Conservation (phyloP, 2,329 filamentous ascomycete species). For the Botrytis sinoallii region DNA sequence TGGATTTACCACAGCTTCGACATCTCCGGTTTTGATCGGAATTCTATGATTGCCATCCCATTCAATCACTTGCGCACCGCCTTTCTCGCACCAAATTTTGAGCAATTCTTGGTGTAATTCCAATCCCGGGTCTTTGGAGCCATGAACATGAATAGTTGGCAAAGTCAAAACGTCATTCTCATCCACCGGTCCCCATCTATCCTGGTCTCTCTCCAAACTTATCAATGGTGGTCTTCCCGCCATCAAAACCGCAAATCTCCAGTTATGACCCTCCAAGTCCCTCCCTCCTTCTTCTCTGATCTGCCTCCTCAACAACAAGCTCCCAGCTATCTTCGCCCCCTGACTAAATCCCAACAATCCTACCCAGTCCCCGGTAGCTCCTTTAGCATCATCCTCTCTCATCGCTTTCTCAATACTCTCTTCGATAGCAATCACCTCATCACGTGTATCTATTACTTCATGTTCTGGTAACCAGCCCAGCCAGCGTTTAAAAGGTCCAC, state of each 20-base stretch:
- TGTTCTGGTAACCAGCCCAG: constrained; percentile 62
- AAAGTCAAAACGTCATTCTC: constrained; percentile 44
- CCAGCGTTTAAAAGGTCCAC: constrained; percentile 63
- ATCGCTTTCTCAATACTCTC: constrained; percentile 46
- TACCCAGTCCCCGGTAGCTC: constrained; percentile 53
- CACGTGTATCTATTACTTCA: constrained; percentile 41
- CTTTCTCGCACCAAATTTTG: constrained; percentile 56
- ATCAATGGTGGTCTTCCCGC: constrained; percentile 60
- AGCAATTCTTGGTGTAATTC: constrained; percentile 55
- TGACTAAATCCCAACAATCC: constrained; percentile 65
- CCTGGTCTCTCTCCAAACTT: constrained; percentile 40
- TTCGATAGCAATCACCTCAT: constrained; percentile 46
- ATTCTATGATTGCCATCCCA: constrained; percentile 73
- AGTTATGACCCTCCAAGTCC: constrained; percentile 35
- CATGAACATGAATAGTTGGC: constrained; percentile 68
- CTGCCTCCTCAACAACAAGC: constrained; percentile 60
- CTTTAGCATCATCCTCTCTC: constrained; percentile 48
- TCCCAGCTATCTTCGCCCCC: constrained; percentile 60
- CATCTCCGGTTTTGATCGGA: constrained; percentile 65
- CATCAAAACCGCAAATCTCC: constrained; percentile 59
- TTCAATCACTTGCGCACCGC: constrained; percentile 57
- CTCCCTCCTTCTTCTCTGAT: constrained; percentile 21
- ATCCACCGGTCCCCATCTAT: constrained; percentile 39
- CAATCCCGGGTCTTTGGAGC: constrained; percentile 57
- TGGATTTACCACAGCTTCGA: constrained; percentile 52